A percentile compares a stretch with the other conserved stretches of the same genome.
These are phyloP conservation scores for Mucor circinelloides DNA, from an alignment of 371 early-diverging fungal genomes.

Conservation along the genomic window DNA sequence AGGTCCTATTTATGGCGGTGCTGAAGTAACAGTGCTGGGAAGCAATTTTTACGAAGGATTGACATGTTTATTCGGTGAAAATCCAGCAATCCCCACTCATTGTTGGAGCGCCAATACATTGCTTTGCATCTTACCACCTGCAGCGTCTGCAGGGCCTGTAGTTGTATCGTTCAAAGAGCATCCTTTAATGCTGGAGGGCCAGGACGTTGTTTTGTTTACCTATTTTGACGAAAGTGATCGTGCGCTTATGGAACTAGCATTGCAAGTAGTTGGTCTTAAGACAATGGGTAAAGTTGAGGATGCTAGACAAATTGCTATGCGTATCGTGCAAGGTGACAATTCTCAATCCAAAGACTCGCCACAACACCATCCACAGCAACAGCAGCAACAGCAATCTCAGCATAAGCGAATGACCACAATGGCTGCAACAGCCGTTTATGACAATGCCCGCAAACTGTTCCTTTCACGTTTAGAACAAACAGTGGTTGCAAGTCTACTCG, in stretches of 20 bases:
- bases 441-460: constrained; percentile 39
- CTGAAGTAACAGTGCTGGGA: constrained; percentile 73
- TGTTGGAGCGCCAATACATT: constrained; percentile 68
- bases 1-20: constrained; percentile 77
- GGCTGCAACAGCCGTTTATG: constrained; percentile 35
- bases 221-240: constrained; percentile 75
- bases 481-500: constrained; percentile 30
- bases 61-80: constrained; percentile 71
- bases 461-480: constrained; percentile 35
- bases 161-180: constrained; percentile 67
- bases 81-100: constrained; percentile 62
- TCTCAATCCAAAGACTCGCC: not conserved
- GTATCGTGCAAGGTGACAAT: constrained; percentile 64
- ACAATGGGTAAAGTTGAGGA: constrained; percentile 68
- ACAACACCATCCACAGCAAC: constrained; percentile 24
- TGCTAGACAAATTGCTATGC: constrained; percentile 64
- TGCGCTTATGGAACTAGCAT: constrained; percentile 74
- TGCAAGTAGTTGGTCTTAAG: constrained; percentile 75
- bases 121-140: constrained; percentile 75
- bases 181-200: constrained; percentile 47
- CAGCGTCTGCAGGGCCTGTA: constrained; percentile 67
- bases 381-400: constrained; percentile 10
- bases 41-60: constrained; percentile 67
- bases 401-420: constrained; percentile 25
- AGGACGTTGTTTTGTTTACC: constrained; percentile 55